These are phyloP conservation scores for Elsinoe ampelina DNA, from an alignment of 2,329 filamentous ascomycete species.

Conservation along the genomic window DNA sequence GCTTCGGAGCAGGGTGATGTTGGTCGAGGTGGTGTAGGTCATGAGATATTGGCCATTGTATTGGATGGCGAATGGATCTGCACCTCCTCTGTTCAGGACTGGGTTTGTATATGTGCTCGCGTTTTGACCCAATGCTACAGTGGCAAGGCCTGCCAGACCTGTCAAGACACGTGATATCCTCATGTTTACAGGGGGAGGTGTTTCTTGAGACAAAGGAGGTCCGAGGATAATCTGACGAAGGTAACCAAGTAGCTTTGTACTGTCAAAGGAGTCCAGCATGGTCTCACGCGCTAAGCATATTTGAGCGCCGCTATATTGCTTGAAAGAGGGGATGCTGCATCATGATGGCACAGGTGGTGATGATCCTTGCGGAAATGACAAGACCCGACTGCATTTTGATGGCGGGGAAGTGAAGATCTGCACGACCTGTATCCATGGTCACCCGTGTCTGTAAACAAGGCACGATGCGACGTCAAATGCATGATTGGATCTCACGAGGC, in stretches of 20 bases:
- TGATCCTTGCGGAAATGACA: conserved; percentile 8
- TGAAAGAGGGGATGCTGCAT: conserved; percentile 7
- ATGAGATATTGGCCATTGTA: conserved; percentile 37
- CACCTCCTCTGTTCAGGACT: conserved; percentile 32
- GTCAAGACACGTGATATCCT: neutral
- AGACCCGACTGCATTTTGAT: neutral
- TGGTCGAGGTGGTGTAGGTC: conserved; percentile 35
- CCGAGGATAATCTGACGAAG: neutral
- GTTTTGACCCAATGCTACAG: conserved; percentile 4
- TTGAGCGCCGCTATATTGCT: neutral
- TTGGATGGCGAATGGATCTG: conserved; percentile 39
- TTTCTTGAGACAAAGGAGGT: neutral
- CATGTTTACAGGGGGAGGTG: neutral
- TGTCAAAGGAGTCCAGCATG: neutral
- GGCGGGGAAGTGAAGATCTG: conserved; percentile 10
- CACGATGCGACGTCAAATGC: neutral
- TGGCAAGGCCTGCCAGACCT: neutral
- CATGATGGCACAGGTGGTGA: neutral
- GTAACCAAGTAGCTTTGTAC: conserved; percentile 9
- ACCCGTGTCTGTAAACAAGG: neutral
- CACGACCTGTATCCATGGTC: neutral
- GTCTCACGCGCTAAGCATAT: neutral
- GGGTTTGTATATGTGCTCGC: conserved; percentile 37
- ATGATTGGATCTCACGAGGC: neutral
- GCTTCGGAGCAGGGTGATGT: conserved; percentile 37